Conservation (phyloP, 352 stramenopile genomes). For the Aphanomyces cochlioides region DNA sequence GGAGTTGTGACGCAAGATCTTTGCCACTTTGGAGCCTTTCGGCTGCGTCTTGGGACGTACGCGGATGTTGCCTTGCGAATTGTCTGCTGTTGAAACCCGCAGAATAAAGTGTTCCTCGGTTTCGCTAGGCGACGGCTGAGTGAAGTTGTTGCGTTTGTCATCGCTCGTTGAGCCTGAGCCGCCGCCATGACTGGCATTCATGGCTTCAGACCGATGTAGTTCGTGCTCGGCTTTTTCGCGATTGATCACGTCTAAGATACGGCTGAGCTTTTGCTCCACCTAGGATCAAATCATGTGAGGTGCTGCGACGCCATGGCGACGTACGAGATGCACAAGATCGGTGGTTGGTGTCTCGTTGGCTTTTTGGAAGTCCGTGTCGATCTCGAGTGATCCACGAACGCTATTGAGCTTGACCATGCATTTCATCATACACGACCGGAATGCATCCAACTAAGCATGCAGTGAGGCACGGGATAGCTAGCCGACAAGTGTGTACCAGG, state of each 20-base stretch:
- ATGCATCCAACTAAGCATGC: slow-evolving; percentile 44
- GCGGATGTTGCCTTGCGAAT: slow-evolving; percentile 62
- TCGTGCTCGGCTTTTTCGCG: slow-evolving; percentile 76
- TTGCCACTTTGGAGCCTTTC: slow-evolving; percentile 14
- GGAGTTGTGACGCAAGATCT: slow-evolving; percentile 7
- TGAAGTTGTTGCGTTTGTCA: slow-evolving; percentile 44
- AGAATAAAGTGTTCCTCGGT: slow-evolving; percentile 83
- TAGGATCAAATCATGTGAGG: slow-evolving; percentile 13
- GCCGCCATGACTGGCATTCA: slow-evolving; percentile 26
- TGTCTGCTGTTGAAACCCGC: slow-evolving; percentile 69
- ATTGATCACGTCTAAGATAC: slow-evolving; percentile 79
- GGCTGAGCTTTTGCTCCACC: slow-evolving; percentile 77
- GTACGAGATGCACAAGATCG: slow-evolving; percentile 62
- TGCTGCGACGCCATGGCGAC: not conserved
- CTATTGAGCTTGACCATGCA: slow-evolving; percentile 70
- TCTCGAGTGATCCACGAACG: slow-evolving; percentile 65
- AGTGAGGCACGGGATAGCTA: not conserved
- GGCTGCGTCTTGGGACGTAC: slow-evolving; percentile 35
- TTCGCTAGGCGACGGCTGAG: slow-evolving; percentile 57
- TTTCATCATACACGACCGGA: slow-evolving; percentile 79
- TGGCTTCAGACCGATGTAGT: slow-evolving; percentile 64
- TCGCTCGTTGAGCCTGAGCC: slow-evolving; percentile 26
- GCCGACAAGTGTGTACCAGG: slow-evolving; percentile 38
- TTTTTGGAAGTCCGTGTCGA: slow-evolving; percentile 63
- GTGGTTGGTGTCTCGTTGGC: slow-evolving; percentile 63